Evolutionary conservation across 495 filamentous ascomycete species (phyloP), one percentile per base, ranked within the genome.

Genomic region (Xylaria flabelliformis): DNA sequence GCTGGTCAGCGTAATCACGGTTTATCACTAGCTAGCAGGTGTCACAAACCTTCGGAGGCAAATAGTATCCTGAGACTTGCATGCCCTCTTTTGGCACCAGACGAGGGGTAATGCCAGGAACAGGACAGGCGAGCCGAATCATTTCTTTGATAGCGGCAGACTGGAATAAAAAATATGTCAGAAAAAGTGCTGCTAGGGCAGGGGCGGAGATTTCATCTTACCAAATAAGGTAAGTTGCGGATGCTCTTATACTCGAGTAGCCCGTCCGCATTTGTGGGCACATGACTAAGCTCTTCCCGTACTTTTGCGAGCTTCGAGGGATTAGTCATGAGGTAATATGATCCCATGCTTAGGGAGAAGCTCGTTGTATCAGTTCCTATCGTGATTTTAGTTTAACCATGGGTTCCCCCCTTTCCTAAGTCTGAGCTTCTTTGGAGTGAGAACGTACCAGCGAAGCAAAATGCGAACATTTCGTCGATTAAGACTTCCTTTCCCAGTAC

Each of bases 361-460:
- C 32, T 41, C 9, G 65, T 68, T n/a, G 65, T 68, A 21, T 68
- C 48, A 9, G 65, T 68, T 13, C 65, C 65, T 55, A 26, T 36
- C 21, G 8, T 12, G 32, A 9, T 24, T 24, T 51, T 4, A 51
- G 50, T 10, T 61, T 12, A 41, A 34, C 24, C 1, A n/a, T 15
- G 29, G 8, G 0, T 21, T 19, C 34, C 34, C 7, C 13, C 8
- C 39, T 21, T n/a, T 4, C 19, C 7, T 12, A 10, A 10, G 1
- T 4, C 12, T 19, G 12, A 59, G 29, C 44, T 15, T 51, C 36
- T 7, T 4, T 13, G 9, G 61, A 15, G 13, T 6, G 29, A 21
- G 39, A 34, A 44, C 61, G n/a, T 24, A 64, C 61, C 61, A 17
- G 64, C 64, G 29, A 67, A 67, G 64, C 64, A 67, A 41, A 67